A percentile compares a stretch with the other conserved stretches of the same genome.
Conservation (phyloP, 139 green algal species). For the Raphidocelis subcapitata region DNA sequence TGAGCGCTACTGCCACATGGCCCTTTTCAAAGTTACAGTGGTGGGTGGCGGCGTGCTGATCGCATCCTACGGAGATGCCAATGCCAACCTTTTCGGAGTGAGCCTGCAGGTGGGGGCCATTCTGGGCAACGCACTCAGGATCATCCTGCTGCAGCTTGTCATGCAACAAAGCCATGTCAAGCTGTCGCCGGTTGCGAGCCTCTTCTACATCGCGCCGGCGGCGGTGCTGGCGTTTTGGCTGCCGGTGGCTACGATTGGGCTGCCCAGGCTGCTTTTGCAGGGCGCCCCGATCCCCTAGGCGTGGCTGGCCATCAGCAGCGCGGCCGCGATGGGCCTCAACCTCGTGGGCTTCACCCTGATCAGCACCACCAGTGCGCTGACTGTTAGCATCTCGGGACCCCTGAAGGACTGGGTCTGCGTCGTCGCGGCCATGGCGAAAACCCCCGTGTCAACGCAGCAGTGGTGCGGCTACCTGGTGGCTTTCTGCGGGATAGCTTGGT, state of each 20-base stretch:
- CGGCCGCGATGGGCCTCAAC: constrained; percentile 12
- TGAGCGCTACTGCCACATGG: constrained; percentile 25
- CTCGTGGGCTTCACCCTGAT: constrained; percentile 24
- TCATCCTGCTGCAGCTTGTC: constrained; percentile 41
- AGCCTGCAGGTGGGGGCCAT: constrained; percentile 50
- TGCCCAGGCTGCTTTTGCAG: neutral
- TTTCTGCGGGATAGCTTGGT: constrained; percentile 11
- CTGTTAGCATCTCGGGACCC: neutral
- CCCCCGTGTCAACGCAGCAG: constrained; percentile 3
- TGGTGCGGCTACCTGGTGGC: constrained; percentile 21
- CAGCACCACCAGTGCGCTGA: constrained; percentile 5
- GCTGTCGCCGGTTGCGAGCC: constrained; percentile 6
- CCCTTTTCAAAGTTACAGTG: constrained; percentile 30
- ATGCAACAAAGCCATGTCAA: constrained; percentile 28
- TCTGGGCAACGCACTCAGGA: constrained; percentile 35
- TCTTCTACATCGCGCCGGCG: constrained; percentile 7
- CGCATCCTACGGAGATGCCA: constrained; percentile 49
- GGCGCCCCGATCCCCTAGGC: neutral
- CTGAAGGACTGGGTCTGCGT: constrained; percentile 23
- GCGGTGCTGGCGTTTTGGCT: constrained; percentile 5
- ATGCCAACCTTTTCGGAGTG: constrained; percentile 44
- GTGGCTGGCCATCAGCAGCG: neutral
- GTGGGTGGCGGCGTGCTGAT: constrained; percentile 44
- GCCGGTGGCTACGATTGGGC: neutral
- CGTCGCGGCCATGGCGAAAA: constrained; percentile 13